phyloP scores from a whole-genome alignment of 2,329 filamentous ascomycete species.

The Colletotrichum musae region DNA sequence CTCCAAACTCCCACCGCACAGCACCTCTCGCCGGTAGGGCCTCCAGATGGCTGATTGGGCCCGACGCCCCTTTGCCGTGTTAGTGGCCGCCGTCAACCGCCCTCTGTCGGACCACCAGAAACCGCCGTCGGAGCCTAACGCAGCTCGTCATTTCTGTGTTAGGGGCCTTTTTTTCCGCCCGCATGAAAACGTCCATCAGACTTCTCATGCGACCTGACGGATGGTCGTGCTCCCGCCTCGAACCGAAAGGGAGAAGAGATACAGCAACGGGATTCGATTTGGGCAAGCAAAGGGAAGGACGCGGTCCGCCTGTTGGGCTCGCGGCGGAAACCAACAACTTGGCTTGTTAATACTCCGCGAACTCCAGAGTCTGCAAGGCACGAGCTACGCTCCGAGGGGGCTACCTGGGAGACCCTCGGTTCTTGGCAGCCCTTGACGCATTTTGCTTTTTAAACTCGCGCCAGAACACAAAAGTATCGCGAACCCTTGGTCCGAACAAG shows the following conservation, averaged over 20 bases:
- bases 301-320: conserved; percentile 13
- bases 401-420: conserved; percentile 25
- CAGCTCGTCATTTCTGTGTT: conserved; percentile 29
- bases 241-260: conserved; percentile 32
- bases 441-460: conserved; percentile 14
- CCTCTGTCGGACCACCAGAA: conserved; percentile 40
- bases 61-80: conserved; percentile 33
- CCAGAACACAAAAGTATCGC: conserved; percentile 26
- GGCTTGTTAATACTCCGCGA: conserved; percentile 12
- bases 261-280: not conserved
- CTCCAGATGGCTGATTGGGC: conserved; percentile 33
- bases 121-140: conserved; percentile 39
- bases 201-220: conserved; percentile 33
- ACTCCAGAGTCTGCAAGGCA: conserved; percentile 26
- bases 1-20: conserved; percentile 13
- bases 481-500: conserved; percentile 34
- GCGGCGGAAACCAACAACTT: conserved; percentile 26
- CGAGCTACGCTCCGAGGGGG: conserved; percentile 1
- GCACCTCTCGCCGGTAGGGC: conserved; percentile 16
- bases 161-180: conserved; percentile 26
- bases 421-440: conserved; percentile 23
- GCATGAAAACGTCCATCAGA: conserved; percentile 35
- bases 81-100: conserved; percentile 36
- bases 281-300: conserved; percentile 1
- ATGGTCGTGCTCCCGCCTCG: conserved; percentile 30